Base-by-base conservation (phyloP, 495 filamentous ascomycete species). In the Chaetomium tenue region DNA sequence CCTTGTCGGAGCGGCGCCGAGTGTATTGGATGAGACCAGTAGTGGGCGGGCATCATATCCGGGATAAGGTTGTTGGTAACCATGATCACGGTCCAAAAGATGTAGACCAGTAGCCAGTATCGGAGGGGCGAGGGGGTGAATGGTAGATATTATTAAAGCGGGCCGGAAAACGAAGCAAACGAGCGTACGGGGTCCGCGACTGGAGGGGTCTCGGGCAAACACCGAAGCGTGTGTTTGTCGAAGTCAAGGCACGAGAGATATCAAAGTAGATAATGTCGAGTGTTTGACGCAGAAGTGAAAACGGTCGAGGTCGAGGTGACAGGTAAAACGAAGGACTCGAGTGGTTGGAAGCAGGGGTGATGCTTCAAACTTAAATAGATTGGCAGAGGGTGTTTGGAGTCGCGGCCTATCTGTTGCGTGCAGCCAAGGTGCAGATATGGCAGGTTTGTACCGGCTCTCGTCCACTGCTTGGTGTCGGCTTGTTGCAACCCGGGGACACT, bases 21-120 rank as follows among this genome's bases (percentile, higher is more conserved):
- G 7, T 42, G 28, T 52, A 16, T 16, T 51, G 60, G 12, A 48
- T 63, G 60, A 12, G 39, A 22, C 60, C 60, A 63, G 60, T 63
- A 63, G 40, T 30, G 44, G 40, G 40, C 22, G 2, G 50, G 37
- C 42, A 56, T 46, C 23, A 53, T 15, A 9, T 55, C 60, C 9
- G 39, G 26, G 25, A 46, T 25, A 39, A 18, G 51, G 28, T 55
- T n/a, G 20, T 56, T 37, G 5, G 25, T 25, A 4, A 16, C 39
- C 60, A 63, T 63, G 5, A 42, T 8, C 4, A 46, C 4, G 22
- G 22, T 7, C 22, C 12, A 8, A 23, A 16, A 26, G 9, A 16
- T 52, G 48, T 15, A 2, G 23, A 26, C 22, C 12, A 52, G 23
- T 6, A 16, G 7, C 0, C 22, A 52, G 2, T 26, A 9, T 2